Evolutionary conservation across 176 grass and related monocot species (phyloP), one percentile per base, ranked within the genome.

Genomic region (Cenchrus americanus): DNA sequence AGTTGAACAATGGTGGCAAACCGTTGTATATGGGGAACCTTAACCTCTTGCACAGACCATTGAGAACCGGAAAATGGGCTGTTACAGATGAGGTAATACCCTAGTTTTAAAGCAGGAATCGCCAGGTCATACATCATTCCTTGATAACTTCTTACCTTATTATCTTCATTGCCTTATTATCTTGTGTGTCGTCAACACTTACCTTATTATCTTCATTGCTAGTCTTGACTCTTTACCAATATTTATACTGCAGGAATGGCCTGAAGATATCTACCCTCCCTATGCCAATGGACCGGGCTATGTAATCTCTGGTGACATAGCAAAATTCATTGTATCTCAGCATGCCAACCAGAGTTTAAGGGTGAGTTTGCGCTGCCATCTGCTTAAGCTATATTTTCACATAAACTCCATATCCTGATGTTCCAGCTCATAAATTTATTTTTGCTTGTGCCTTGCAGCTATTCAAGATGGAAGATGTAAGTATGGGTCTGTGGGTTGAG

Each of bases 381-480:
- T 71, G 13, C 14, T 59, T 67, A 68, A 62, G 9, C 49, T 77
- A 10, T 18, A 46, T 5, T 80, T 73, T 75, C 49, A 61, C 66
- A 67, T 76, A 57, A 82, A 64, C 66, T 21, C 59, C 0, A 1
- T 82, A 69, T 91, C 5, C 27, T 54, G 62, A 62, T 82, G 71
- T 53, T 66, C 43, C 34, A 73, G 52, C 50, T 43, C 11, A 15
- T 42, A 10, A 24, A 6, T 30, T 80, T 52, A 69, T 71, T 42
- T 80, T 76, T 23, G 57, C 1, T 80, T 17, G 73, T 92, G 59
- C 34, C 66, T 89, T 89, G 86, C 87, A 96, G 96, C 88, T 99
- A 21, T 98, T 96, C 75, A 99, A 99, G 83, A 96, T 99, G 96
- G 96, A 96, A 78, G 96, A 96, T 85, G 93, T 94, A 81, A 96